Evolutionary conservation across 164 flowering plant species (phyloP), one percentile per base, ranked within the genome.

Genomic region (Vitis labrusca): DNA sequence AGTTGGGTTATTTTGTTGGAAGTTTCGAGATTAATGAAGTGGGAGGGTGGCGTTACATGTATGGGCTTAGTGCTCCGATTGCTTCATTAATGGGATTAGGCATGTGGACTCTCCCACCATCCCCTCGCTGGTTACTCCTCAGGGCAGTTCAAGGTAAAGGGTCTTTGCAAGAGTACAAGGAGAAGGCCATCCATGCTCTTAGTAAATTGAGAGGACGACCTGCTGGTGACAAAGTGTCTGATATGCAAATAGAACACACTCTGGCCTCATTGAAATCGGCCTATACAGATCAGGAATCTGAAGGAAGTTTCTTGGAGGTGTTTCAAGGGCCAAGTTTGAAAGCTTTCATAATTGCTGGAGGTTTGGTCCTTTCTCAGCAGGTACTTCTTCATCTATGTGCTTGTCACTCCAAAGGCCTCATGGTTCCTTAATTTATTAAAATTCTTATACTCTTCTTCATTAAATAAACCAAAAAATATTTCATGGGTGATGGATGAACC

Each of bases 31-130:
- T 92, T 54, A 67, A 85, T 77, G 84, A 83, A 15, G 77, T 92
- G 74, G 97, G 96, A 57, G 99, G 99, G 23, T 95, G 98, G 98
- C 91, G 98, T 61, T 89, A 84, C 81, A 93, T 91, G 99, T 93
- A 70, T 68, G 97, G 97, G 48, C 29, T 85, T 50, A 85, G 99
- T 80, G 86, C 82, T 9, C 93, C 94, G 7, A 27, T 91, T 69
- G 98, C 97, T 56, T 62, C 83, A 16, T 10, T 90, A 8, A 91
- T 95, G 98, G 96, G 92, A 48, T 73, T 95, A 58, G 99, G 99
- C 61, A 83, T 93, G 88, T 87, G 83, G 92, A 83, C 81, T 71
- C 93, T 95, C 59, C 96, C 99, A 27, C 86, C 89, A 58, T 91
- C 97, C 59, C 99, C 96, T 2, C 85, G 98, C 9, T 92, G 98